Percentiles rank a stretch among this genome's conserved stretches.
phyloP scores from a whole-genome alignment of 176 grass and related monocot genomes.

The bread wheat (Triticum aestivum) region IWGSC_CS_RefSeq_v2.1 NC_057810.1:168727811-168728310 shows the following conservation, averaged over 20 bases:
- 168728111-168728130: not conserved
- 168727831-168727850: not conserved
- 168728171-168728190: not conserved
- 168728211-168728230: no score
- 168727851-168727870: not conserved
- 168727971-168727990: not conserved
- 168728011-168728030: not conserved
- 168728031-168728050: not conserved
- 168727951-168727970: not conserved
- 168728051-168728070: not conserved
- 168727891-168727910: no score
- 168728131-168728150: not conserved
- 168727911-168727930: no score
- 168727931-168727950: no score
- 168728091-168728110: not conserved
- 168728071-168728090: not conserved
- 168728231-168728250: no score
- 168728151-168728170: not conserved
- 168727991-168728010: not conserved
- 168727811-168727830: not conserved
- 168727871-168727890: not conserved
- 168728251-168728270: no score
- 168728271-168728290: no score
- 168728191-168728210: not conserved
- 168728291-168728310: no score